Conservation (phyloP, 2,329 filamentous ascomycete genomes). For the Calonectria henricotiae region DNA sequence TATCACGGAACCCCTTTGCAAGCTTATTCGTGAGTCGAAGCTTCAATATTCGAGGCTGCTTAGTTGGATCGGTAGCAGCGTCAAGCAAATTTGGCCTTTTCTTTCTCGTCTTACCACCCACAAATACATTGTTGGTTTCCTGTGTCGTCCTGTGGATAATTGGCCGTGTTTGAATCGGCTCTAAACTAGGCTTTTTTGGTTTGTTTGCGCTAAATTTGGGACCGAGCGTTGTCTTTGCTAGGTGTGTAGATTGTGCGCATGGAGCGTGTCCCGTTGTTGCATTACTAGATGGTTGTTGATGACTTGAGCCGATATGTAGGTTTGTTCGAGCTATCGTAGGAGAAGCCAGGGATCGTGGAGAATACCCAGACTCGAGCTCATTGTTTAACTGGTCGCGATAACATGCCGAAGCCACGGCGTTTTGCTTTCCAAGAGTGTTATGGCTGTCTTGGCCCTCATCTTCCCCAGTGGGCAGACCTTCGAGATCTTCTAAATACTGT, state of each 20-base stretch:
- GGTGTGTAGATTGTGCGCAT: not conserved
- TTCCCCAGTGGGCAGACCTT: slow-evolving; percentile 38
- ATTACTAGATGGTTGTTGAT: not conserved
- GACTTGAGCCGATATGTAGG: not conserved
- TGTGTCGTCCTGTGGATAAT: slow-evolving; percentile 30
- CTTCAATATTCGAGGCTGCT: slow-evolving; percentile 61
- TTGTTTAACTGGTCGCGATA: not conserved
- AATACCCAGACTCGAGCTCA: not conserved
- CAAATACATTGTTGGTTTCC: slow-evolving; percentile 63
- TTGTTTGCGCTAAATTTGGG: slow-evolving; percentile 30
- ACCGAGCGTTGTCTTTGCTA: slow-evolving; percentile 19
- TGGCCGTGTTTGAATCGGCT: slow-evolving; percentile 31
- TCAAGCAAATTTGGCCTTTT: slow-evolving; percentile 58
- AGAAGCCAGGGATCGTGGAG: not conserved
- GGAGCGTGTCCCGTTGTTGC: not conserved
- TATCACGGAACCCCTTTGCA: slow-evolving; percentile 62
- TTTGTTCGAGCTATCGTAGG: slow-evolving; percentile 9
- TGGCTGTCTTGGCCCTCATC: slow-evolving; percentile 34
- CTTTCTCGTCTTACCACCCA: slow-evolving; percentile 61
- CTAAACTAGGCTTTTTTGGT: slow-evolving; percentile 12
- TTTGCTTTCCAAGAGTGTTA: not conserved
- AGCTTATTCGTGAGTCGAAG: slow-evolving; percentile 59
- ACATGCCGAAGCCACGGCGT: not conserved
- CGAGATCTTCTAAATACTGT: slow-evolving; percentile 46
- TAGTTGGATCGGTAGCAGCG: slow-evolving; percentile 61